Evolutionary conservation across 176 grass and related monocot genomes (phyloP), one percentile per base, ranked within the genome.

Genomic region (Panicum miliaceum): DNA sequence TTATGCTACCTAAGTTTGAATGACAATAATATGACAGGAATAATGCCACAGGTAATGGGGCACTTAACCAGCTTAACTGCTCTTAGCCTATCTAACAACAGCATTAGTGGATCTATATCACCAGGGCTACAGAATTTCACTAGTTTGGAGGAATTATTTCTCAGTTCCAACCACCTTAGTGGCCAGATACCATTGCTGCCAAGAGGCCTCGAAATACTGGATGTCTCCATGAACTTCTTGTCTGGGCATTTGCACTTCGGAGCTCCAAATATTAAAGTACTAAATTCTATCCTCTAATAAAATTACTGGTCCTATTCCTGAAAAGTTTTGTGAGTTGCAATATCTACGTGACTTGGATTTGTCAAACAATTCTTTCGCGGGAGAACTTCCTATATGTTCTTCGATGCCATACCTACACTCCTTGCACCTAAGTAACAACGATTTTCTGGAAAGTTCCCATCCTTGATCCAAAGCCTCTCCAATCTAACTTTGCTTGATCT

Each of bases 1-100:
- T 20, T 53, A 19, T 8, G 10, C 18, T 35, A 9, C 6, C 11
- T 73, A 4, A 34, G 8, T 20, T 35, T 18, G 47, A 22, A 25
- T 26, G 45, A 26, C 1, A 88, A 72, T 54, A 62, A 57, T 35
- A 40, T 91, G 58, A 73, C 19, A 1, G 85, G 85, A 16, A 34
- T 25, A 4, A 36, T 80, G 51, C 46, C 86, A 16, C 51, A 54
- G 3, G n/a, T 38, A 7, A 61, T 80, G 11, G 18, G 42, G 22
- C 29, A 48, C 58, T 38, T 82, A 25, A 25, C 38, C 1, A 12
- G n/a, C 11, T 25, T 86, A 8, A 23, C 1, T 0, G 3, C 7
- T 36, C 22, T 86, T 10, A 34, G 38, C 38, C 68, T 90, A 2
- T 79, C 64, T 6, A 18, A 45, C 10, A 78, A 47, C 69, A n/a